Evolutionary conservation across 441 rosid species (phyloP).

Genomic region (Gossypium gossypioides): DNA sequence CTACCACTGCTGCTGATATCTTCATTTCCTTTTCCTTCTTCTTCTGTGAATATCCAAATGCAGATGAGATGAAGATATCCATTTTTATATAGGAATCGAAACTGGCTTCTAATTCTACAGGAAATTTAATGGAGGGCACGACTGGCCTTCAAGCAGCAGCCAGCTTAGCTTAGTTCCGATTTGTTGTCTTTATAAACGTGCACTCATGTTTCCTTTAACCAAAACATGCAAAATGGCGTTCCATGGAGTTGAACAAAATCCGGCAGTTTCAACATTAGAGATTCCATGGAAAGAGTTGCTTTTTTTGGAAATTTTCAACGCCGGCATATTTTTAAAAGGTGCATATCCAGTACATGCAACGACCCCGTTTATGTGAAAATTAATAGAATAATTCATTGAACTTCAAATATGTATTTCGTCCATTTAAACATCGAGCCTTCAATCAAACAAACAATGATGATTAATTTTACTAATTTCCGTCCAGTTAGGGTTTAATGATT

Average conservation of each 20-base stretch:
- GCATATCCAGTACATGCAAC: not conserved
- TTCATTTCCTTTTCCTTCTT: not conserved
- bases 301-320: not conserved
- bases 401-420: too few species aligned
- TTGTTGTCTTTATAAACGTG: not conserved
- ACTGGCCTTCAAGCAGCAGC: not conserved
- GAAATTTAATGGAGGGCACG: constrained; percentile 26
- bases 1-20: not conserved
- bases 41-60: not conserved
- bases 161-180: not conserved
- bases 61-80: not conserved
- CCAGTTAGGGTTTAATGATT: not conserved
- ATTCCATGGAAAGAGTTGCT: not conserved
- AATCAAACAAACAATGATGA: too few species aligned
- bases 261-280: not conserved
- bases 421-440: too few species aligned
- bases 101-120: not conserved
- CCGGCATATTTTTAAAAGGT: not conserved
- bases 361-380: too few species aligned
- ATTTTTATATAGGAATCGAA: constrained; percentile 6
- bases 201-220: not conserved
- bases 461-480: too few species aligned
- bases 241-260: not conserved
- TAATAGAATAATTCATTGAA: too few species aligned
- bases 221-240: not conserved